Base-by-base conservation (phyloP, 148 eudicot genomes). In the Spergularia marina region DNA sequence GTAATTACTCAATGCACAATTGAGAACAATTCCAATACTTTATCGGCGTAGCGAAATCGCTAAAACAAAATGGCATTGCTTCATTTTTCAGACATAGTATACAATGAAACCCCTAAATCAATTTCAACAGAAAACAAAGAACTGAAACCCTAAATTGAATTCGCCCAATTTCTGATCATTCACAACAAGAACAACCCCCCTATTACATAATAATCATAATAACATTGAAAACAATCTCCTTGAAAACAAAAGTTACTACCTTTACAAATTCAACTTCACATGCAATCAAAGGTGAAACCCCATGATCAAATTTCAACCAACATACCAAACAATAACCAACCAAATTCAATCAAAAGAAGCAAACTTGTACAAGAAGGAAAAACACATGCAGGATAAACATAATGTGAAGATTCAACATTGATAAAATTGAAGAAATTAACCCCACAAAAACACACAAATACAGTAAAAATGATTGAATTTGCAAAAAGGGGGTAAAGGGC, bases 81-180 rank as follows among this genome's bases (percentile, higher is more conserved):
- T 30, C 36, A 30, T 30, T 30, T 30, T 30, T 3, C 1, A 30
- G 36, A 30, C 36, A 30, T 30, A 20, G 9, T 12, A 30, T 30
- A 30, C 36, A 30, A 30, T 25, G n/a, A 18, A 72, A 41, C 39
- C 57, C 71, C 71, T 53, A 79, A 41, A 71, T 72, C 52, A 61
- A 52, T 70, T 63, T 51, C 79, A 53, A 64, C 62, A 40, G 18
- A 23, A n/a, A 18, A 8, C 21, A 61, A 69, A n/a, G 6, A 72
- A 58, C 11, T 53, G 15, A 17, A 65, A 76, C 57, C 78, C 57
- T 76, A 44, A 68, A 40, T 76, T 25, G 53, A 20, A 53, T 70
- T 53, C 60, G 36, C 73, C 61, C 73, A 53, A 69, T 53, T 70
- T 53, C 47, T 54, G 54, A 52, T 51, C 14, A 3, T 12, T 14